phyloP scores from a whole-genome alignment of 768 basidiomycete species.

The Gloeophyllum trabeum region DNA sequence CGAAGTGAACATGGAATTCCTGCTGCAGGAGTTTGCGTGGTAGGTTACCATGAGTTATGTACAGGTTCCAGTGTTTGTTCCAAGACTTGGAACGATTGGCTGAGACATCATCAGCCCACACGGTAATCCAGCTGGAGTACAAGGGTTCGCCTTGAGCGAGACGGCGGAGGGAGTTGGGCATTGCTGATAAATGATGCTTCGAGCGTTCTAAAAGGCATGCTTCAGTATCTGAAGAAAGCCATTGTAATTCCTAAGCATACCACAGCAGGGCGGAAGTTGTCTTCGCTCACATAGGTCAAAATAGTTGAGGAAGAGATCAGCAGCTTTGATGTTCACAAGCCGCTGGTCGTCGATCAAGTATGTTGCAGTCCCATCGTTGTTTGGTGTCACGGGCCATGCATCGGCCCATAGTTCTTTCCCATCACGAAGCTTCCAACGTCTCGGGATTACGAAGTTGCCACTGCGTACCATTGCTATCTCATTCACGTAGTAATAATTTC shows the following conservation, averaged over 20 bases:
- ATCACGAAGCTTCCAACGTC: neutral
- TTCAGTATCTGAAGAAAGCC: neutral
- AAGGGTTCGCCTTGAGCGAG: conserved; percentile 6
- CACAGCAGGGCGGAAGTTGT: neutral
- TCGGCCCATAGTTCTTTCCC: neutral
- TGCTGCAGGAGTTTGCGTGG: conserved; percentile 10
- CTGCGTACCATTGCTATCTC: conserved; percentile 1
- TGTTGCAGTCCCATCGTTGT: neutral
- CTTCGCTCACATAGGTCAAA: neutral
- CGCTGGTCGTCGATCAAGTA: neutral
- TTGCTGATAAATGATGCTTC: neutral
- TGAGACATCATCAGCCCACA: conserved; percentile 16
- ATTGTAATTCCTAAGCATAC: neutral
- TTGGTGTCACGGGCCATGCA: neutral
- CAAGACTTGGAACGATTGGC: conserved; percentile 17
- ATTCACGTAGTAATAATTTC: conserved; percentile 2
- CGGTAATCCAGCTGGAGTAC: conserved; percentile 8
- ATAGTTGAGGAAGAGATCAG: neutral
- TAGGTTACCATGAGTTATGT: conserved; percentile 11
- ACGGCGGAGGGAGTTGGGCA: conserved; percentile 7
- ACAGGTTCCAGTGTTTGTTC: conserved; percentile 15
- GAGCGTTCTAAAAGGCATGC: neutral
- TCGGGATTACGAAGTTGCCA: neutral
- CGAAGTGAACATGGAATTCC: conserved; percentile 12
- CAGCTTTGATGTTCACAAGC: neutral